phyloP scores from a whole-genome alignment of 129 eudicot genomes.

The Logfia minima region DNA sequence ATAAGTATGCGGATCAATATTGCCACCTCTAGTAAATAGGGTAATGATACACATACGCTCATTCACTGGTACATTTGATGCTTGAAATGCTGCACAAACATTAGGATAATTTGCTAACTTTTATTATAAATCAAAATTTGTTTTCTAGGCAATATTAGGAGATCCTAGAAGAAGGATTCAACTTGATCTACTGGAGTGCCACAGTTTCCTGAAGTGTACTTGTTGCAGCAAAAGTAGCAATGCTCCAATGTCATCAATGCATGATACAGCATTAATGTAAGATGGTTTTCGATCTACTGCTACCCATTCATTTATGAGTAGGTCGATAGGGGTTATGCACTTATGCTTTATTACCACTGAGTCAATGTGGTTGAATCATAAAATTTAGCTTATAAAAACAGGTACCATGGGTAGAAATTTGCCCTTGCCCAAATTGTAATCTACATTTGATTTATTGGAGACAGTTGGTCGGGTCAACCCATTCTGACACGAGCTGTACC shows the following conservation, averaged over 20 bases:
- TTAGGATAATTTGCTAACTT: no score
- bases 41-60: not conserved
- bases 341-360: not conserved
- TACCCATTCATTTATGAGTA: not conserved
- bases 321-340: not conserved
- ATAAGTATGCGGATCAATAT: not conserved
- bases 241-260: conserved; percentile 65
- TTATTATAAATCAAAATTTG: no score
- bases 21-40: not conserved
- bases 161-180: conserved; percentile 89
- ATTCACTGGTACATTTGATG: not conserved
- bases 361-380: not conserved
- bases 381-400: not conserved
- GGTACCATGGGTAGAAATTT: not conserved
- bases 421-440: not conserved
- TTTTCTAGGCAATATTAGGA: conserved; percentile 66
- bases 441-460: not conserved
- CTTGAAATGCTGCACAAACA: not conserved
- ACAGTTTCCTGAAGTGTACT: conserved; percentile 63
- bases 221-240: conserved; percentile 70
- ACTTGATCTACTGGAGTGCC: conserved; percentile 74
- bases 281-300: conserved; percentile 1
- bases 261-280: conserved; percentile 82
- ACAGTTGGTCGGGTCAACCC: not conserved
- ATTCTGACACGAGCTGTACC: not conserved